phyloP scores from a whole-genome alignment of 352 stramenopile species.

The Phytophthora kernoviae region DNA sequence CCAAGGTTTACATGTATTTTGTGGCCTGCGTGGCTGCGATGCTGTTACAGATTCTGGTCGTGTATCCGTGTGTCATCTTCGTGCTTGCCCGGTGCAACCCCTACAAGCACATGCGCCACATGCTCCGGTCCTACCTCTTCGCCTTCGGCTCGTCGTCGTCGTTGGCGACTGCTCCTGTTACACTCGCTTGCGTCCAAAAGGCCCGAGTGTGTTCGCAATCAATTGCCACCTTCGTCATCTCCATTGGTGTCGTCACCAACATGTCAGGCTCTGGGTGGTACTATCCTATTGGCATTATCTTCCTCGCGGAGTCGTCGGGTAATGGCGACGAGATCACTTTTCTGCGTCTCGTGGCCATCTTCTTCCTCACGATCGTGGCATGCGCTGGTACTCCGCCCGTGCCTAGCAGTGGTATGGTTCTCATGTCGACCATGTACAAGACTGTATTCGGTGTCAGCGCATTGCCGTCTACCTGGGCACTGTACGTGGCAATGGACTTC shows the following conservation, averaged over 20 bases:
- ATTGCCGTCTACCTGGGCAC: constrained; percentile 56
- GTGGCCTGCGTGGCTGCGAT: constrained; percentile 42
- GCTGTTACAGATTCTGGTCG: constrained; percentile 52
- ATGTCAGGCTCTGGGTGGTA: constrained; percentile 63
- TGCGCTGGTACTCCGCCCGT: constrained; percentile 61
- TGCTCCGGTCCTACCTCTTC: constrained; percentile 71
- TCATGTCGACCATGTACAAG: constrained; percentile 73
- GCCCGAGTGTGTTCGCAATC: constrained; percentile 69
- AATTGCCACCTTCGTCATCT: constrained; percentile 78
- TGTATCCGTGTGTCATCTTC: constrained; percentile 72
- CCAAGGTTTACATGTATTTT: constrained; percentile 60
- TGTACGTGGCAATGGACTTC: constrained; percentile 70
- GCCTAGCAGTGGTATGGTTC: constrained; percentile 47
- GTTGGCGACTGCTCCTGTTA: constrained; percentile 67
- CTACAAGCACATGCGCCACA: constrained; percentile 68
- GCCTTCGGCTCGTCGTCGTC: constrained; percentile 72
- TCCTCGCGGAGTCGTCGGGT: constrained; percentile 64
- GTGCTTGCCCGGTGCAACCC: constrained; percentile 67
- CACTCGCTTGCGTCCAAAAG: constrained; percentile 65
- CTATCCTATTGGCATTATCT: constrained; percentile 65
- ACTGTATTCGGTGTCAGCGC: constrained; percentile 55
- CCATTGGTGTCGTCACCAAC: constrained; percentile 68
- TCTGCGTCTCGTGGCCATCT: constrained; percentile 51
- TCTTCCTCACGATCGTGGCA: constrained; percentile 58
- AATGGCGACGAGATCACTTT: constrained; percentile 57